These are phyloP conservation scores for Psilocybe azurescens DNA, from an alignment of 768 basidiomycete species.

Conservation along the genomic window DNA sequence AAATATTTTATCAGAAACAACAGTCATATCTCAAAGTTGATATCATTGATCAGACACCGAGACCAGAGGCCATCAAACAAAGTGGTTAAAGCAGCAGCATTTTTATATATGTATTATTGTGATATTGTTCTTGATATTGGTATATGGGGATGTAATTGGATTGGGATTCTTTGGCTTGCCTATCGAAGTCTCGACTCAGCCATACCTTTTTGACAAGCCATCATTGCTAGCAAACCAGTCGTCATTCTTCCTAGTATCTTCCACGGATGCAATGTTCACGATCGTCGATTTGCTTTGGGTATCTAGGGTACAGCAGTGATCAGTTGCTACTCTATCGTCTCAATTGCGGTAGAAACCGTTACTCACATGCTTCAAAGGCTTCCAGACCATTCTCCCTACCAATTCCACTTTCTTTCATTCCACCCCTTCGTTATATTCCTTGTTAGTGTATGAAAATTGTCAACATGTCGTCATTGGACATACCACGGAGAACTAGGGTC, in stretches of 20 bases:
- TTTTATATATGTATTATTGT: conserved; percentile 23
- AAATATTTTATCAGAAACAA: not conserved
- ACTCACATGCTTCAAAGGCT: conserved; percentile 79
- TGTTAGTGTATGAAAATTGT: not conserved
- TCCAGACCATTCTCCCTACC: conserved; percentile 88
- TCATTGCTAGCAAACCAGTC: conserved; percentile 76
- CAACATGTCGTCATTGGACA: conserved; percentile 31
- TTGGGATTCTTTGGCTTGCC: conserved; percentile 2
- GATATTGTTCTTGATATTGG: conserved; percentile 6
- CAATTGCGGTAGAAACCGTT: not conserved
- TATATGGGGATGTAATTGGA: conserved; percentile 24
- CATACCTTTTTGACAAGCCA: conserved; percentile 59
- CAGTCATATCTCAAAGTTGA: not conserved
- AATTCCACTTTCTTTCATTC: conserved; percentile 90
- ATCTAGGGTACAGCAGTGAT: conserved; percentile 47
- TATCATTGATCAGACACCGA: conserved; percentile 38
- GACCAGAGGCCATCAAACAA: conserved; percentile 62
- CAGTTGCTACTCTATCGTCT: not conserved
- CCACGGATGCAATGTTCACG: conserved; percentile 68
- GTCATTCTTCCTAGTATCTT: conserved; percentile 62
- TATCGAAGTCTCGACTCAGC: conserved; percentile 40
- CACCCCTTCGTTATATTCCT: conserved; percentile 53
- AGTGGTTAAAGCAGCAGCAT: conserved; percentile 38
- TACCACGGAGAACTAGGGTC: conserved; percentile 91
- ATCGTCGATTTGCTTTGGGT: conserved; percentile 86